A percentile compares a stretch with the other conserved stretches of the same genome.
These are phyloP conservation scores for Chlorella variabilis DNA, from an alignment of 163 green algal genomes.

Conservation along the genomic window DNA sequence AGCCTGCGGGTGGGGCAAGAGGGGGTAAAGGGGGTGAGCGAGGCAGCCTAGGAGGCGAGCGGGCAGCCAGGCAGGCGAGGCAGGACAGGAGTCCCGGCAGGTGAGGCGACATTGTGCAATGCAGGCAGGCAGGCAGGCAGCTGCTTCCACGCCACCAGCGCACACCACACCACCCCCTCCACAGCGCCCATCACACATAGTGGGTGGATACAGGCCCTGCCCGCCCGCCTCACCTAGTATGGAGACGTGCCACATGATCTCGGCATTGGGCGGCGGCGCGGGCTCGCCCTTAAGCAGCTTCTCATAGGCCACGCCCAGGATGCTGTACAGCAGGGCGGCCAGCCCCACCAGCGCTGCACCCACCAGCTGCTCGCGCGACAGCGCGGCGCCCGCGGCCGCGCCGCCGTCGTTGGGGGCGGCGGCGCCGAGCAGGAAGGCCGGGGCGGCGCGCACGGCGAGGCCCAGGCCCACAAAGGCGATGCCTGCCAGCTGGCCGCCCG, in stretches of 20 bases:
- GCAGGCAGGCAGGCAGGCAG: too few species aligned
- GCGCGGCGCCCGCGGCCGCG: background rate
- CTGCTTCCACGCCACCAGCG: too few species aligned
- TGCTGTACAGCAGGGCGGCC: conserved; percentile 58
- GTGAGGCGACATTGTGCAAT: too few species aligned
- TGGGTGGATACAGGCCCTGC: too few species aligned
- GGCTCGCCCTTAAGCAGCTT: conserved; percentile 43
- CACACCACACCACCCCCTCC: too few species aligned
- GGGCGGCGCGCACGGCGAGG: conserved; percentile 49
- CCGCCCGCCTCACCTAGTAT: conserved; percentile 45
- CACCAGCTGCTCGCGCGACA: conserved; percentile 16
- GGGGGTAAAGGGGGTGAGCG: too few species aligned
- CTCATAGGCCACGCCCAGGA: conserved; percentile 66
- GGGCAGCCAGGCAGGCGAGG: too few species aligned
- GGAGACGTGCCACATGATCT: conserved; percentile 53
- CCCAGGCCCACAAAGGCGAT: conserved; percentile 41
- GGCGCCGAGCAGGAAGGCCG: conserved; percentile 2
- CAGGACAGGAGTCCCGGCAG: too few species aligned
- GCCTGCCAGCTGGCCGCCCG: conserved; percentile 19
- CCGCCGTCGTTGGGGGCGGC: background rate
- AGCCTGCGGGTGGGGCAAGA: conserved; percentile 36
- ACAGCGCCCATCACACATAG: too few species aligned
- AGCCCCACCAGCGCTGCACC: conserved; percentile 43
- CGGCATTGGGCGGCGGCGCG: conserved; percentile 43
- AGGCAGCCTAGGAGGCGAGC: background rate